Evolutionary conservation across 352 stramenopile species (phyloP).

Genomic region (Thraustochytrium aureum): DNA sequence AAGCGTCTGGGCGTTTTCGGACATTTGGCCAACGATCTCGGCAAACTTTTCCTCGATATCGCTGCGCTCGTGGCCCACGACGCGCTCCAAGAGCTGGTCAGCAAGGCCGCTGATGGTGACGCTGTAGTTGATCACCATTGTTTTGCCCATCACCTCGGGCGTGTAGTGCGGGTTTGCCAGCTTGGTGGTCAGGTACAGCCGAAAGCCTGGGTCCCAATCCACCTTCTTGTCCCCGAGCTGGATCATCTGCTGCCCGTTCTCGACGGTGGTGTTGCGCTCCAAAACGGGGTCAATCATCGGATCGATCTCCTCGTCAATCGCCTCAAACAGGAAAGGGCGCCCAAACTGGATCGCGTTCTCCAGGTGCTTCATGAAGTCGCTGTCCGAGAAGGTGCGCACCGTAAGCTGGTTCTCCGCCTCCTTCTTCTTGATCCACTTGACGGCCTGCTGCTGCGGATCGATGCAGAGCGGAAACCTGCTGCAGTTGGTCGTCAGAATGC

Average conservation of each 20-base stretch:
- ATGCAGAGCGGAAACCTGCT: slow-evolving; percentile 93
- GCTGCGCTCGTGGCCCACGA: slow-evolving; percentile 84
- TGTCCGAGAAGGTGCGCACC: slow-evolving; percentile 86
- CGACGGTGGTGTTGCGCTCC: slow-evolving; percentile 87
- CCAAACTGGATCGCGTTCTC: slow-evolving; percentile 93
- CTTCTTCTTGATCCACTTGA: slow-evolving; percentile 95
- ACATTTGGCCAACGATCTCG: slow-evolving; percentile 87
- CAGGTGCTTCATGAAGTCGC: slow-evolving; percentile 93
- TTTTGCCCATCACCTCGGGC: slow-evolving; percentile 93
- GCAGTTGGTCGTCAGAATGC: slow-evolving; percentile 88
- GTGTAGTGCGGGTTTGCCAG: slow-evolving; percentile 91
- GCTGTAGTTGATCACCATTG: slow-evolving; percentile 95
- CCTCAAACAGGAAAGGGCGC: slow-evolving; percentile 93
- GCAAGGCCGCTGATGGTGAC: slow-evolving; percentile 85
- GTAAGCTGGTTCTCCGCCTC: slow-evolving; percentile 81
- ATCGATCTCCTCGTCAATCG: slow-evolving; percentile 90
- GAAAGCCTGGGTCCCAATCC: slow-evolving; percentile 88
- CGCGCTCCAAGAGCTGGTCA: slow-evolving; percentile 90
- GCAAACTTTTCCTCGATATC: slow-evolving; percentile 90
- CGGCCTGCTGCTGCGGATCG: slow-evolving; percentile 91
- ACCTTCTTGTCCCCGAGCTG: slow-evolving; percentile 91
- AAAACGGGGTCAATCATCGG: slow-evolving; percentile 90
- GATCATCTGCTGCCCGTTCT: slow-evolving; percentile 82
- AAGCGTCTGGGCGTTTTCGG: slow-evolving; percentile 84
- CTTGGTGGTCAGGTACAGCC: slow-evolving; percentile 92